Evolutionary conservation across 768 basidiomycete genomes (phyloP).

Genomic region (Tulasnella sp.): DNA sequence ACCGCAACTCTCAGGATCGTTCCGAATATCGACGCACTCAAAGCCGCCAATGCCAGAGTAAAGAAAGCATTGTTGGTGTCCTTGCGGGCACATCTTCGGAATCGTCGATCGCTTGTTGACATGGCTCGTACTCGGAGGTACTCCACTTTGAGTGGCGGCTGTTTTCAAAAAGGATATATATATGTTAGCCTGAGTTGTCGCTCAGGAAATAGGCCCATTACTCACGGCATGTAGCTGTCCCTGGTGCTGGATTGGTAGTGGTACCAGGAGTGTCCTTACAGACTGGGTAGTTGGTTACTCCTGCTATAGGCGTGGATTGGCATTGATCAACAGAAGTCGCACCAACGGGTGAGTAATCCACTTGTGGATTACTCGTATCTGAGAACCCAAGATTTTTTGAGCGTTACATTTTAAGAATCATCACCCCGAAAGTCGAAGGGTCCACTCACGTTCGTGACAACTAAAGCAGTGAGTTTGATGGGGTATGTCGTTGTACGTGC

Average conservation of each 20-base stretch:
- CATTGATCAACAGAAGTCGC: not conserved
- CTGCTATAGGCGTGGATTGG: not conserved
- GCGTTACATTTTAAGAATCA: not conserved
- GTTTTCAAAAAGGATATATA: no score
- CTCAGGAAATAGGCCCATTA: no score
- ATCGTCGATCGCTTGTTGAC: not conserved
- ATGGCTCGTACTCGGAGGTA: not conserved
- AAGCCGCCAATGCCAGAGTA: not conserved
- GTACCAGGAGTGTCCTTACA: not conserved
- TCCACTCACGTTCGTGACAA: constrained; percentile 4
- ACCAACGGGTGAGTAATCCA: not conserved
- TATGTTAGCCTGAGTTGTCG: no score
- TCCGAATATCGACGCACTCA: not conserved
- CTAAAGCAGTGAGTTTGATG: constrained; percentile 6
- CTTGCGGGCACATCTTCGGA: not conserved
- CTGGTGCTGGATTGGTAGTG: not conserved
- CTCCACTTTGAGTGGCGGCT: not conserved
- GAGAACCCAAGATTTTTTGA: not conserved
- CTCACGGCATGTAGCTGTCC: not conserved
- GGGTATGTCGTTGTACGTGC: constrained; percentile 6
- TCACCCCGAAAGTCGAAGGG: not conserved
- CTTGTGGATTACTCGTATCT: constrained; percentile 3
- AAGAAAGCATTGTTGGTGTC: not conserved
- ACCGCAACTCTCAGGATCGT: constrained; percentile 10
- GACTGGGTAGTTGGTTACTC: not conserved